A percentile compares a stretch with the other conserved stretches of the same genome.
These are phyloP conservation scores for Fragaria ananassa DNA, from an alignment of 306 rosid genomes.

Conservation along the genomic window DNA sequence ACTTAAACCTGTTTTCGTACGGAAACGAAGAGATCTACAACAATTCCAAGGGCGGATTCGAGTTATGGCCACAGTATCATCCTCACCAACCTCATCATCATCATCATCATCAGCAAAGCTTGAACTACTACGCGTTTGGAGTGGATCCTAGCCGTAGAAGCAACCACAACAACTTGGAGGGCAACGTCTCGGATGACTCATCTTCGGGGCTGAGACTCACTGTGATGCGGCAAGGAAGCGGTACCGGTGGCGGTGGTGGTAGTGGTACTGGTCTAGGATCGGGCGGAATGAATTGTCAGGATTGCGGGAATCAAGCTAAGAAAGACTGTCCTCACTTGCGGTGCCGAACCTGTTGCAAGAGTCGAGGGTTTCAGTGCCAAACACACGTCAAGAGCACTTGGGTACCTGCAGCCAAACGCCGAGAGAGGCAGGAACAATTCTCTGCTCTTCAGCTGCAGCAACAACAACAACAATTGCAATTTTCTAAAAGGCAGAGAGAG, in stretches of 20 bases:
- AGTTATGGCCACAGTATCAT: slow-evolving; percentile 76
- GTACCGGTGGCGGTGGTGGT: slow-evolving; percentile 14
- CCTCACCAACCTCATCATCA: slow-evolving; percentile 28
- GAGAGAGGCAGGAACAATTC: slow-evolving; percentile 77
- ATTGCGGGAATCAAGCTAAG: slow-evolving; percentile 96
- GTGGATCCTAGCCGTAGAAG: slow-evolving; percentile 52
- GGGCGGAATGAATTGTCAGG: slow-evolving; percentile 77
- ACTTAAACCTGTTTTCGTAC: slow-evolving; percentile 37
- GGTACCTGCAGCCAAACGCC: slow-evolving; percentile 95
- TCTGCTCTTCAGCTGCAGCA: slow-evolving; percentile 47
- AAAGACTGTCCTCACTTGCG: slow-evolving; percentile 79
- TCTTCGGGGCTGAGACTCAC: slow-evolving; percentile 57
- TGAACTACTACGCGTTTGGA: slow-evolving; percentile 63
- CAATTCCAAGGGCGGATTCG: slow-evolving; percentile 45
- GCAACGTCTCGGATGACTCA: slow-evolving; percentile 46
- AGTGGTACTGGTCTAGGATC: slow-evolving; percentile 24
- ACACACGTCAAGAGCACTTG: slow-evolving; percentile 98
- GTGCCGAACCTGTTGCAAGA: slow-evolving; percentile 92
- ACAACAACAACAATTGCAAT: neutral
- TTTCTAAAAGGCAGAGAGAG: slow-evolving; percentile 58
- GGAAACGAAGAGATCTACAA: slow-evolving; percentile 75
- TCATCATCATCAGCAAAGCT: slow-evolving; percentile 32
- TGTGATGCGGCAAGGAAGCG: slow-evolving; percentile 53
- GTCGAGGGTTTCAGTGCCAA: slow-evolving; percentile 91
- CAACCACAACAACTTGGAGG: slow-evolving; percentile 17